Evolutionary conservation across 140 eudicot species (phyloP).

Genomic region (Erigeron philadelphicus): DNA sequence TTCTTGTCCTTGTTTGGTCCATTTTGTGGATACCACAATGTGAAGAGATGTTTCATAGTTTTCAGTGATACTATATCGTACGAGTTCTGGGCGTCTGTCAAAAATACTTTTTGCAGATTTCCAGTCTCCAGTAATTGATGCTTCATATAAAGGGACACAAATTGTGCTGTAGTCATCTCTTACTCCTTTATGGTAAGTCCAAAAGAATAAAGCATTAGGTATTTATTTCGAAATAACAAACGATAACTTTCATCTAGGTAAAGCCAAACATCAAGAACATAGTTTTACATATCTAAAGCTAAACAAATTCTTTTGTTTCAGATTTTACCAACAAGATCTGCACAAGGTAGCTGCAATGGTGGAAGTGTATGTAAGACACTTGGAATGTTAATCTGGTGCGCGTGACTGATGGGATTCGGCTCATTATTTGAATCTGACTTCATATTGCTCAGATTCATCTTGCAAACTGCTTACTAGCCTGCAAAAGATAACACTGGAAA

Average conservation of each 20-base stretch:
- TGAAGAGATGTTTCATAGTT: conserved; percentile 35
- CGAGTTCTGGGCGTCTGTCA: not conserved
- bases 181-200: not conserved
- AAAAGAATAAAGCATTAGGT: not conserved
- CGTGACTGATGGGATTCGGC: not conserved
- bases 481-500: not conserved
- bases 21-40: conserved; percentile 17
- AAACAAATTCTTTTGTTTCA: not conserved
- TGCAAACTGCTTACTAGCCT: not conserved
- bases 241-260: not conserved
- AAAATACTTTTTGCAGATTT: conserved; percentile 9
- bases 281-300: not conserved
- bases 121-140: conserved; percentile 24
- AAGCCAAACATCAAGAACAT: not conserved
- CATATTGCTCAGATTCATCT: not conserved
- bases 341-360: conserved; percentile 13
- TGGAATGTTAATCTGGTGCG: conserved; percentile 16
- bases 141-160: conserved; percentile 21
- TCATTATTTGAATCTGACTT: conserved; percentile 2
- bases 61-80: conserved; percentile 19
- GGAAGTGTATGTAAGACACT: not conserved
- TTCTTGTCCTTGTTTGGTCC: not conserved
- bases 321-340: conserved; percentile 15
- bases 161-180: not conserved
- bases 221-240: not conserved